Evolutionary conservation across 2,329 filamentous ascomycete species (phyloP).

Genomic region (Botrytis cinerea): DNA sequence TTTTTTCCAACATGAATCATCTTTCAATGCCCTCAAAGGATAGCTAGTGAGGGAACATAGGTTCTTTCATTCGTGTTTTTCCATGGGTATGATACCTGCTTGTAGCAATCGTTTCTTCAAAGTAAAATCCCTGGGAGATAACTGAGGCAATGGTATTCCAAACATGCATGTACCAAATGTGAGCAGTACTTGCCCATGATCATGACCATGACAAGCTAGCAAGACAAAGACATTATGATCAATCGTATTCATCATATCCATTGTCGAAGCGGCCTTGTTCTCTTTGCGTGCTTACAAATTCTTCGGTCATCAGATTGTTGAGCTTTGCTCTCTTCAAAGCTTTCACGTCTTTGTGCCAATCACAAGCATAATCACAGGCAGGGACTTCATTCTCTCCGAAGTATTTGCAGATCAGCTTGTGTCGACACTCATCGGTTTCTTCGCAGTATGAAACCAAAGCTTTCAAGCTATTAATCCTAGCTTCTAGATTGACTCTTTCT

Average conservation of each 20-base stretch:
- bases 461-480: conserved; percentile 63
- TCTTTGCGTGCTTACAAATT: conserved; percentile 64
- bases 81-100: not conserved
- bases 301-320: conserved; percentile 58
- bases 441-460: conserved; percentile 82
- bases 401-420: conserved; percentile 72
- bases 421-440: conserved; percentile 69
- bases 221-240: conserved; percentile 18
- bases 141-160: not conserved
- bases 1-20: not conserved
- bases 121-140: not conserved
- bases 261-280: conserved; percentile 59
- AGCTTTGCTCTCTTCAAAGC: conserved; percentile 59
- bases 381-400: conserved; percentile 67
- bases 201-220: not conserved
- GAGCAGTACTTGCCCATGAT: not conserved
- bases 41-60: not conserved
- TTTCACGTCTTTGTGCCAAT: conserved; percentile 71
- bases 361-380: conserved; percentile 72
- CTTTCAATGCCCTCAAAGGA: not conserved
- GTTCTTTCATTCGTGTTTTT: not conserved
- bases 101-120: not conserved
- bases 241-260: conserved; percentile 52
- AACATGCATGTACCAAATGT: not conserved
- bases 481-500: conserved; percentile 48